These are phyloP conservation scores for Ensete ventricosum DNA, from an alignment of 176 grass and related monocot genomes.

Conservation along the genomic window DNA sequence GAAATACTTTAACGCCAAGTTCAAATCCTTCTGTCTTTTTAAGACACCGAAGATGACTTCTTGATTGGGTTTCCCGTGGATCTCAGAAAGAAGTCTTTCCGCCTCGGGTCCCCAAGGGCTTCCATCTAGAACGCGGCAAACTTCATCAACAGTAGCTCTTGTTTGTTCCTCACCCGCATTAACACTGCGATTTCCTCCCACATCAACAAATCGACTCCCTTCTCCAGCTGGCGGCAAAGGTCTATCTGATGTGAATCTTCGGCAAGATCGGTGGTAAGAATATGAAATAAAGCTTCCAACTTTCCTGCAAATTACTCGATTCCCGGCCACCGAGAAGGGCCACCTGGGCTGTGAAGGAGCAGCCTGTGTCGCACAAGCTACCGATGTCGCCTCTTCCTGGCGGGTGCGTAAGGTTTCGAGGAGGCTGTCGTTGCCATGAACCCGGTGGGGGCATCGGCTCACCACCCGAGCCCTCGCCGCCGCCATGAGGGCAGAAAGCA, in stretches of 20 bases:
- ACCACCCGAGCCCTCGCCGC: not conserved
- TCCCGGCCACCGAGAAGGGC: not conserved
- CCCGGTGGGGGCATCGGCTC: not conserved
- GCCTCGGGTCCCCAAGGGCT: slow-evolving; percentile 47
- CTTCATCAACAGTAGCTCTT: slow-evolving; percentile 15
- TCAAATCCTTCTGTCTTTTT: slow-evolving; percentile 38
- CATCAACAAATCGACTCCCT: not conserved
- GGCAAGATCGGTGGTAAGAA: not conserved
- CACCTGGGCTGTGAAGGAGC: not conserved
- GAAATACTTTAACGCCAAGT: slow-evolving; percentile 58
- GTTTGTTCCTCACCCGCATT: not conserved
- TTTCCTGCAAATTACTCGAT: not conserved
- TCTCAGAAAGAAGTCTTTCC: slow-evolving; percentile 32
- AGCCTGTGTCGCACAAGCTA: not conserved
- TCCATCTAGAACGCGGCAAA: slow-evolving; percentile 40
- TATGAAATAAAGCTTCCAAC: not conserved
- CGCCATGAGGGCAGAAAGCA: not conserved
- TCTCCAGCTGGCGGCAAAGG: not conserved
- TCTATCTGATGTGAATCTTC: slow-evolving; percentile 10
- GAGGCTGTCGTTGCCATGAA: not conserved
- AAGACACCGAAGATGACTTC: slow-evolving; percentile 50
- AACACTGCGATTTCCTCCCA: not conserved
- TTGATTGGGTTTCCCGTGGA: slow-evolving; percentile 25
- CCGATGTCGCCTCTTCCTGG: not conserved
- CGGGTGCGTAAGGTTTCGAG: not conserved